phyloP scores from a whole-genome alignment of 352 stramenopile species.

The Aphanomyces euteiches region DNA sequence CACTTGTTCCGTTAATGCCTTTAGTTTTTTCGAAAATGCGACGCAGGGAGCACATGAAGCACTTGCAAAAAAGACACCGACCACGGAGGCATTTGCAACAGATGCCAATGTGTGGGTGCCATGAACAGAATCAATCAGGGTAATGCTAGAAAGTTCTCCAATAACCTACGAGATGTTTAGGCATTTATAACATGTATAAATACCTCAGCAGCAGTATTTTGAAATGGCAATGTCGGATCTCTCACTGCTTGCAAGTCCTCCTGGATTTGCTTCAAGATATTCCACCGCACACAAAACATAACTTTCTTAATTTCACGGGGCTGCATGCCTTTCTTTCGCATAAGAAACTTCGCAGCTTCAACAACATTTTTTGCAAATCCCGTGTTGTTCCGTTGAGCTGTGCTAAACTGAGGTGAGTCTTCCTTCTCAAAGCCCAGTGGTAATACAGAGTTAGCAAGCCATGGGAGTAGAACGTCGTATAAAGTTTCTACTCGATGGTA shows the following conservation, averaged over 20 bases:
- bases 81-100: constrained; percentile 50
- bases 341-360: constrained; percentile 45
- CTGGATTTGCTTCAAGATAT: constrained; percentile 27
- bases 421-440: constrained; percentile 54
- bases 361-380: constrained; percentile 81
- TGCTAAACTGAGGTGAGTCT: constrained; percentile 42
- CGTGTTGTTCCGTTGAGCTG: constrained; percentile 63
- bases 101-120: constrained; percentile 54
- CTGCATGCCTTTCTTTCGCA: constrained; percentile 54
- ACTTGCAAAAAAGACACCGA: constrained; percentile 74
- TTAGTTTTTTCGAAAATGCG: constrained; percentile 52
- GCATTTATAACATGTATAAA: neutral
- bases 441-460: constrained; percentile 73
- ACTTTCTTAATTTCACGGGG: constrained; percentile 50
- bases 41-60: constrained; percentile 46
- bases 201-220: constrained; percentile 22
- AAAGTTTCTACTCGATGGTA: constrained; percentile 84
- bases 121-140: constrained; percentile 69
- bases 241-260: constrained; percentile 26
- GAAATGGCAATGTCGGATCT: constrained; percentile 23
- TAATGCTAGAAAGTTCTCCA: constrained; percentile 54
- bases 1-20: constrained; percentile 37
- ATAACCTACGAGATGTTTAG: constrained; percentile 38
- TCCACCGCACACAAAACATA: constrained; percentile 29
- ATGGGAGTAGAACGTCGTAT: constrained; percentile 87